phyloP scores from a whole-genome alignment of 2,329 filamentous ascomycete species.

The Clonostachys sp. region DNA sequence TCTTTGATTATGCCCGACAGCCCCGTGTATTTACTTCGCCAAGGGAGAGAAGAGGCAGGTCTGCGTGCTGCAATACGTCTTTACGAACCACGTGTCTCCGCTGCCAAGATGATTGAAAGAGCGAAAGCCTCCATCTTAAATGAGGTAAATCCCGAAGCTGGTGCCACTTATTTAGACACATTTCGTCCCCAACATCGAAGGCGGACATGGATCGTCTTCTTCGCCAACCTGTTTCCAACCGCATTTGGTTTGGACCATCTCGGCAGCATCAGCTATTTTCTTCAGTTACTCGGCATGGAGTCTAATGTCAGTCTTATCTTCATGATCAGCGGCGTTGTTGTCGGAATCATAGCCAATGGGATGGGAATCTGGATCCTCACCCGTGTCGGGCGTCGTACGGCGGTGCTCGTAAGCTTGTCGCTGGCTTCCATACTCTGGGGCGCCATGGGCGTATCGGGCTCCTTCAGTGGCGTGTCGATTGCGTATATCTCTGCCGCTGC shows the following conservation, averaged over 20 bases:
- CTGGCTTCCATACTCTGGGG: constrained; percentile 30
- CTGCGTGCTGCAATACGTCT: constrained; percentile 42
- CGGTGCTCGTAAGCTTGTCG: constrained; percentile 25
- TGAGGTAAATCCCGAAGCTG: constrained; percentile 16
- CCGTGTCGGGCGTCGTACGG: constrained; percentile 28
- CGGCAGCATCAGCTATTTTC: constrained; percentile 32
- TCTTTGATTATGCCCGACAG: constrained; percentile 43
- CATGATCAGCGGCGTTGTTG: constrained; percentile 36
- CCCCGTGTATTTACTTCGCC: constrained; percentile 41
- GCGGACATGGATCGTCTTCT: constrained; percentile 32
- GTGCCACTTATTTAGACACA: constrained; percentile 41
- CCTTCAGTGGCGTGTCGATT: background rate
- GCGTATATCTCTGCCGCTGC: background rate
- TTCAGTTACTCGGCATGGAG: constrained; percentile 24
- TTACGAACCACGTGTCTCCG: constrained; percentile 4
- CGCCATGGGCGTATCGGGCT: constrained; percentile 40
- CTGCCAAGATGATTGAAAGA: constrained; percentile 7
- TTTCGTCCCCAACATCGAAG: constrained; percentile 36
- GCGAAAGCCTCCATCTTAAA: constrained; percentile 30
- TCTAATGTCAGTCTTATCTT: constrained; percentile 29
- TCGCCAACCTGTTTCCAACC: constrained; percentile 33
- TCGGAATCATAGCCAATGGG: constrained; percentile 36
- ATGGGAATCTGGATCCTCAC: constrained; percentile 35
- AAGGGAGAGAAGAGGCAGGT: constrained; percentile 27
- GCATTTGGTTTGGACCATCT: constrained; percentile 40